Evolutionary conservation across 768 basidiomycete genomes (phyloP).

Genomic region (Pisolithus tinctorius): DNA sequence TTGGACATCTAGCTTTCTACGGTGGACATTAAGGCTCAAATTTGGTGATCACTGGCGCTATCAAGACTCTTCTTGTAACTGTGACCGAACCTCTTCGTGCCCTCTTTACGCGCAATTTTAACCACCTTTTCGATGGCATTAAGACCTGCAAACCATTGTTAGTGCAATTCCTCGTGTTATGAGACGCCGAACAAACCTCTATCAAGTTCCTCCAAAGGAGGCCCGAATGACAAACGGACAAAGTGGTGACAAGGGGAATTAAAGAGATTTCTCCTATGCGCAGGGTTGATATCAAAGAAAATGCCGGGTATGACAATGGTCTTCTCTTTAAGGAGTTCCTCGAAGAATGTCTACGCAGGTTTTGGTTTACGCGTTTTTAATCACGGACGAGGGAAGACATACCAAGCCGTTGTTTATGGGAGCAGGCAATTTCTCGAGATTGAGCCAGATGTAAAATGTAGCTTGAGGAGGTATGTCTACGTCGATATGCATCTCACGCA

Average conservation of each 20-base stretch:
- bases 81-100: constrained; percentile 60
- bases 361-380: not conserved
- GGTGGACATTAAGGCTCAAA: constrained; percentile 9
- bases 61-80: constrained; percentile 59
- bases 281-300: constrained; percentile 76
- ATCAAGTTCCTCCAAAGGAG: constrained; percentile 72
- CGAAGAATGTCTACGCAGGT: constrained; percentile 72
- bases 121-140: constrained; percentile 83
- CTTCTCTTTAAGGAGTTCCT: constrained; percentile 85
- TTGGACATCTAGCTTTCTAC: not conserved
- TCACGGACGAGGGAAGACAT: constrained; percentile 13
- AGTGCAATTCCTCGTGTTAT: constrained; percentile 1
- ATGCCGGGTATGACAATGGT: constrained; percentile 89
- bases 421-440: constrained; percentile 67
- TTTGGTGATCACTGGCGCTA: constrained; percentile 13
- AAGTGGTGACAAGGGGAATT: constrained; percentile 88
- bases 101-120: constrained; percentile 57
- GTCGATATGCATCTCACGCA: constrained; percentile 70
- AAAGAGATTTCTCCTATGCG: constrained; percentile 84
- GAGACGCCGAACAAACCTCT: constrained; percentile 40
- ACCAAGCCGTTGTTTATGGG: constrained; percentile 88
- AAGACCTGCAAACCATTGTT: constrained; percentile 42
- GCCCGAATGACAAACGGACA: constrained; percentile 82
- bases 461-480: constrained; percentile 70
- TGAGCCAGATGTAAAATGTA: constrained; percentile 96